These are phyloP conservation scores for Protomyces inouyei DNA, from an alignment of 1,139 yeast species.

Conservation along the genomic window DNA sequence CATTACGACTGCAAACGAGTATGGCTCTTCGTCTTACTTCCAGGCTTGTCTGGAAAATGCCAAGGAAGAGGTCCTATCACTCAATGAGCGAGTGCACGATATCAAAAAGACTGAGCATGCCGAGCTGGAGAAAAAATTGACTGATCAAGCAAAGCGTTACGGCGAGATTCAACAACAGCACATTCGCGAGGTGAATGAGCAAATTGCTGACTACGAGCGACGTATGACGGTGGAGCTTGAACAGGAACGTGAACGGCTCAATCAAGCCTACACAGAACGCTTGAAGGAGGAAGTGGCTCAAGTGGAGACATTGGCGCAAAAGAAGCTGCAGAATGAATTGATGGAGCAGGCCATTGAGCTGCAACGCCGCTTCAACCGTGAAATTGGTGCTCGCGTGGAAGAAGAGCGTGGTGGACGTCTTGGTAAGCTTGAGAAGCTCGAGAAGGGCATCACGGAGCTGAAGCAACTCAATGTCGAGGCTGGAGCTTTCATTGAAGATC, in stretches of 20 bases:
- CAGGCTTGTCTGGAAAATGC: slow-evolving; percentile 15
- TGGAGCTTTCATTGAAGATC: slow-evolving; percentile 53
- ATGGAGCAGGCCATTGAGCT: slow-evolving; percentile 66
- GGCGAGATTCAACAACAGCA: slow-evolving; percentile 30
- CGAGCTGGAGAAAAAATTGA: slow-evolving; percentile 36
- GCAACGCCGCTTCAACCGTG: slow-evolving; percentile 63
- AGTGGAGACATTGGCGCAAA: slow-evolving; percentile 60
- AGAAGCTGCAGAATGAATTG: slow-evolving; percentile 74
- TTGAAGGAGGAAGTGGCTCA: slow-evolving; percentile 64
- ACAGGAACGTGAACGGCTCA: slow-evolving; percentile 59
- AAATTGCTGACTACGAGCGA: slow-evolving; percentile 48
- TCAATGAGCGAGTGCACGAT: slow-evolving; percentile 36
- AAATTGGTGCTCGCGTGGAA: slow-evolving; percentile 62
- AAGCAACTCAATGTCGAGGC: slow-evolving; percentile 57
- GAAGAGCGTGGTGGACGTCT: slow-evolving; percentile 78
- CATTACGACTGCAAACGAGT: slow-evolving; percentile 23
- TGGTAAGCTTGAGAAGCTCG: slow-evolving; percentile 59
- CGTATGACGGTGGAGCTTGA: slow-evolving; percentile 57
- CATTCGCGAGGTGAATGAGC: slow-evolving; percentile 33
- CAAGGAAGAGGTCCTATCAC: slow-evolving; percentile 31
- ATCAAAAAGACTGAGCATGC: slow-evolving; percentile 33
- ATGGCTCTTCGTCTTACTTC: slow-evolving; percentile 15
- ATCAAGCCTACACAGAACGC: slow-evolving; percentile 56
- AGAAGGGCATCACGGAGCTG: slow-evolving; percentile 53
- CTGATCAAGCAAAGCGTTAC: slow-evolving; percentile 39